phyloP scores from a whole-genome alignment of 1,284 basidiomycete species.

The Tilletiopsis washingtonensis region DNA sequence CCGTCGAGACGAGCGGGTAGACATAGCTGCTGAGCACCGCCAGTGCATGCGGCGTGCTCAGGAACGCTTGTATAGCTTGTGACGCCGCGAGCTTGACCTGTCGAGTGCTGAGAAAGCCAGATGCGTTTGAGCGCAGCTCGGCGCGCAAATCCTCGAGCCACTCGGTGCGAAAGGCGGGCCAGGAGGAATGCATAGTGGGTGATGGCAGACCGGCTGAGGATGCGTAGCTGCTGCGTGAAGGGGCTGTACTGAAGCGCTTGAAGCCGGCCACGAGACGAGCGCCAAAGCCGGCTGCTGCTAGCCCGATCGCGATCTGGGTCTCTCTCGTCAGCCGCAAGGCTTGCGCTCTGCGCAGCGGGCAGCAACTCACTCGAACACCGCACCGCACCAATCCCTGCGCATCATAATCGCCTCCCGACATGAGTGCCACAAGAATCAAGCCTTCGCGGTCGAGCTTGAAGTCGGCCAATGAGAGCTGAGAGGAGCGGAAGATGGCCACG shows the following conservation, averaged over 20 bases:
- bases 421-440: slow-evolving; percentile 73
- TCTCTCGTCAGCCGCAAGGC: slow-evolving; percentile 30
- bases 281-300: slow-evolving; percentile 51
- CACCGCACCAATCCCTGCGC: slow-evolving; percentile 36
- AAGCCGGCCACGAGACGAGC: slow-evolving; percentile 56
- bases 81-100: slow-evolving; percentile 19
- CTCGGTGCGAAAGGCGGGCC: slow-evolving; percentile 9
- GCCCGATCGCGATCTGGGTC: slow-evolving; percentile 49
- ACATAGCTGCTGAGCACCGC: slow-evolving; percentile 6
- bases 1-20: neutral
- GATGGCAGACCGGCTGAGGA: neutral
- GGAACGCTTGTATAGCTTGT: neutral
- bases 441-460: slow-evolving; percentile 60
- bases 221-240: neutral
- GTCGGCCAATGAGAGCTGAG: neutral
- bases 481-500: neutral
- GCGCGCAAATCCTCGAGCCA: slow-evolving; percentile 21
- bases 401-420: slow-evolving; percentile 85
- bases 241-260: slow-evolving; percentile 9
- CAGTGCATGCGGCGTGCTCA: slow-evolving; percentile 1
- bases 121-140: slow-evolving; percentile 26
- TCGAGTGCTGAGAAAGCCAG: slow-evolving; percentile 12
- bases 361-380: slow-evolving; percentile 17
- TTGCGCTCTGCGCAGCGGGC: neutral
- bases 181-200: neutral